These are phyloP conservation scores for Panicum miliaceum DNA, from an alignment of 176 grass and related monocot species.

Conservation along the genomic window DNA sequence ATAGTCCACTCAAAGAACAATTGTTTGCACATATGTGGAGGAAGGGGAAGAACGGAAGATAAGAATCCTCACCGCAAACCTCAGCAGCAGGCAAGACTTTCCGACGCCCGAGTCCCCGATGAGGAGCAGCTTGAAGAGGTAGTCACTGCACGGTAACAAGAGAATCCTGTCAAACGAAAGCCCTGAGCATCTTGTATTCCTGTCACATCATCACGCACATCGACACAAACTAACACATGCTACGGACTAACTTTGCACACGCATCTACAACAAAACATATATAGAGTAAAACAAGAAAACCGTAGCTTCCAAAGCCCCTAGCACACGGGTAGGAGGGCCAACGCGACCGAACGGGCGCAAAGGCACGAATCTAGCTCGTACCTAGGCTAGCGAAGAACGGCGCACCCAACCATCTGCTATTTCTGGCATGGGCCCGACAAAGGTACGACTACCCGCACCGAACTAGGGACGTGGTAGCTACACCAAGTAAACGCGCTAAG, in stretches of 20 bases:
- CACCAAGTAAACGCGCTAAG: background rate
- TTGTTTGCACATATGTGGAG: background rate
- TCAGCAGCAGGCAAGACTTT: slow-evolving; percentile 81
- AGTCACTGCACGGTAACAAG: slow-evolving; percentile 58
- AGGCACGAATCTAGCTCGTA: background rate
- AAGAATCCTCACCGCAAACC: slow-evolving; percentile 74
- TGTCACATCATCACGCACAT: background rate
- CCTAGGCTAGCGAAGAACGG: background rate
- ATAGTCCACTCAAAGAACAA: background rate
- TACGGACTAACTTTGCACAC: background rate
- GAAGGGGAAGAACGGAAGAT: background rate
- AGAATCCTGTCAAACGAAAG: background rate
- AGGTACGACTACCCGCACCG: background rate
- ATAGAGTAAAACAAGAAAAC: background rate
- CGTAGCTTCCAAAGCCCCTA: background rate
- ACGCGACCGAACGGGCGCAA: background rate
- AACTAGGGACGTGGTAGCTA: background rate
- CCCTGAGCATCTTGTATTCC: slow-evolving; percentile 13
- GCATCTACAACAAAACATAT: background rate
- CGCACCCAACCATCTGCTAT: slow-evolving; percentile 20
- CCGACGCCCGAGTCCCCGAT: slow-evolving; percentile 80
- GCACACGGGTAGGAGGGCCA: background rate
- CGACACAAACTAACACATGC: background rate
- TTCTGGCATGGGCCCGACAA: slow-evolving; percentile 1
- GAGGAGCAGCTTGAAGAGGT: slow-evolving; percentile 84